phyloP scores from a whole-genome alignment of 495 filamentous ascomycete species.

The Penicillium longicatenatum region DNA sequence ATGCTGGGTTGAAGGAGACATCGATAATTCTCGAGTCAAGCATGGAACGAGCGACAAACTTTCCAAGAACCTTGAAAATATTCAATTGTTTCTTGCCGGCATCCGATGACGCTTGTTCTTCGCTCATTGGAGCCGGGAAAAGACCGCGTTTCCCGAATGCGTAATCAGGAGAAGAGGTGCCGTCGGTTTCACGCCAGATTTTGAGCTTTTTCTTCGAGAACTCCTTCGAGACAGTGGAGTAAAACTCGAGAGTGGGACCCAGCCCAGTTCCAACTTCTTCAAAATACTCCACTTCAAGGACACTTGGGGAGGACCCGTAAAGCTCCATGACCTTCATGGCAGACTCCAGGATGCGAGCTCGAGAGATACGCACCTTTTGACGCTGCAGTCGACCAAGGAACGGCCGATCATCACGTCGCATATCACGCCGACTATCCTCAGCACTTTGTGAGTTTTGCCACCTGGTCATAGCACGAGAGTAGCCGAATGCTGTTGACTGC shows the following conservation, averaged over 20 bases:
- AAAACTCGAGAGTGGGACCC: slow-evolving; percentile 97
- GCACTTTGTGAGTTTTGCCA: slow-evolving; percentile 92
- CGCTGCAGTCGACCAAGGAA: slow-evolving; percentile 93
- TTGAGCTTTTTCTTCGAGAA: slow-evolving; percentile 96
- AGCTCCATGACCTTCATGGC: slow-evolving; percentile 99
- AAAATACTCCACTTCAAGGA: slow-evolving; percentile 97
- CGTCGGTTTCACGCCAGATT: slow-evolving; percentile 93
- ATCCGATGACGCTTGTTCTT: slow-evolving; percentile 69
- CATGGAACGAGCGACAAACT: slow-evolving; percentile 98
- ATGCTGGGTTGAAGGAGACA: slow-evolving; percentile 94
- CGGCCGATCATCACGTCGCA: slow-evolving; percentile 83
- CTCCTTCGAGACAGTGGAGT: slow-evolving; percentile 95
- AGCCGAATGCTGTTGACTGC: slow-evolving; percentile 97
- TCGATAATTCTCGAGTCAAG: slow-evolving; percentile 98
- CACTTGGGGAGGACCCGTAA: slow-evolving; percentile 92
- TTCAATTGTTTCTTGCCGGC: slow-evolving; percentile 81
- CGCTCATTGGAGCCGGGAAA: slow-evolving; percentile 91
- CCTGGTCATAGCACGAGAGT: slow-evolving; percentile 93
- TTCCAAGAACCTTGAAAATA: slow-evolving; percentile 91
- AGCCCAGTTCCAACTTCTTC: slow-evolving; percentile 97
- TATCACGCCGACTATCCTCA: slow-evolving; percentile 76
- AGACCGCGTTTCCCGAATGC: slow-evolving; percentile 83
- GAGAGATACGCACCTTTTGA: slow-evolving; percentile 95
- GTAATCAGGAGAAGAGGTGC: slow-evolving; percentile 70
- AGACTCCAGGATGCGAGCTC: slow-evolving; percentile 90